Evolutionary conservation across 352 stramenopile species (phyloP), one percentile per base, ranked within the genome.

Genomic region (Phytophthora litchii): DNA sequence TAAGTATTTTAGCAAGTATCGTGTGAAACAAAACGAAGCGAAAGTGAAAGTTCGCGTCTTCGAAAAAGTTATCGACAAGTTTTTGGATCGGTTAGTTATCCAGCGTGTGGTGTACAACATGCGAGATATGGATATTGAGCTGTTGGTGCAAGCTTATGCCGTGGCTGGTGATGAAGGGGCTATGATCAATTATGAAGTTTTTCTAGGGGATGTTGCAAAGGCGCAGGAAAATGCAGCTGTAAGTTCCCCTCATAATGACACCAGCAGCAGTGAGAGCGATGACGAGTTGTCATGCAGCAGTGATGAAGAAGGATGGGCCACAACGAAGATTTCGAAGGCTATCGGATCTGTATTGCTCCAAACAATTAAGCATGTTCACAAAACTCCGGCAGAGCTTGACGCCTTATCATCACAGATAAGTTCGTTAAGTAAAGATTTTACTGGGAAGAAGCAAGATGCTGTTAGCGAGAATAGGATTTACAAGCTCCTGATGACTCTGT

Each of bases 1-100:
- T 6, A 90, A 88, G 56, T 93, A 93, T 51, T 84, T 91, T 23
- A 63, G 64, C 36, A 93, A 91, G 50, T 90, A 93, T 55, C 72
- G 68, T 10, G 29, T 67, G 13, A 71, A 69, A 4, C 42, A 70
- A 41, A 58, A 36, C 10, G 78, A 86, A 31, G 36, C 64, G 2
- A 40, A 61, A 2, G 76, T 92, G 17, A 88, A 83, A 68, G 50
- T 71, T 35, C 70, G 72, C 9, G 77, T 87, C 20, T 93, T 93
- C 43, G 74, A 86, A 27, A 89, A 89, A 21, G 72, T 91, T 34
- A 58, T 93, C 1, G 76, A 93, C 51, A 93, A 93, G 44, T 93
- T 93, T 32, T 55, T 93, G 17, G 64, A 72, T 35, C 74, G 73
- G 17, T 53, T 91, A 12, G 70, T 88, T 0, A 73, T 79, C n/a